Evolutionary conservation across 2,329 filamentous ascomycete species (phyloP), one percentile per base, ranked within the genome.

Genomic region (Cytospora piceae): DNA sequence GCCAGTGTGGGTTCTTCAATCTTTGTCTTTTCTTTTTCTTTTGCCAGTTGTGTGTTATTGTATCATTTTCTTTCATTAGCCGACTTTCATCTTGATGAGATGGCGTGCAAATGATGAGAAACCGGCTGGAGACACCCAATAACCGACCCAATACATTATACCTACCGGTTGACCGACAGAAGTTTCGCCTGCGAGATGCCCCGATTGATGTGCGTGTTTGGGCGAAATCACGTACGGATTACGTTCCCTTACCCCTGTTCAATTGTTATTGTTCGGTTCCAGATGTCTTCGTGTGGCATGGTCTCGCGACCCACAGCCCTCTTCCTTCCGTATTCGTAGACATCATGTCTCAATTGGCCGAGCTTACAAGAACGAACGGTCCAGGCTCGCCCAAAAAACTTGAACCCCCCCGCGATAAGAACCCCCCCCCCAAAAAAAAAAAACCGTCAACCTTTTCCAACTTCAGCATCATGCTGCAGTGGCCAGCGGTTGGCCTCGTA

Each of bases 311-410:
- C 1, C n/a, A 5, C 46, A 24, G 3, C 27, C 22, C n/a, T 5
- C n/a, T 8, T 24, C 11, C 42, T 49, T 49, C 46, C 46, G 46
- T 49, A 49, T 49, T 49, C n/a, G 46, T 49, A 14, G 11, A 49
- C n/a, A 14, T 24, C 9, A 49, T 7, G 7, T 14, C 4, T 49
- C n/a, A 37, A 49, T 49, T 49, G 46, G 46, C 8, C 46, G 46
- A 49, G 46, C 46, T 49, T 49, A 49, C 24, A 49, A 24, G 46
- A 24, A 49, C n/a, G 46, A 49, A 49, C n/a, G 46, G 46, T 49
- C 46, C 46, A 49, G 46, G 24, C 46, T 49, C 11, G 4, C 46
- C 46, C 46, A 46, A 22, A n/a, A 20, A 24, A 29, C n/a, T 24
- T 15, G 34, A 37, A 37, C 34, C n/a, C 22, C 24, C 46, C 22